These are phyloP conservation scores for Mitragyna speciosa DNA, from an alignment of 257 asterid species.

Conservation along the genomic window DNA sequence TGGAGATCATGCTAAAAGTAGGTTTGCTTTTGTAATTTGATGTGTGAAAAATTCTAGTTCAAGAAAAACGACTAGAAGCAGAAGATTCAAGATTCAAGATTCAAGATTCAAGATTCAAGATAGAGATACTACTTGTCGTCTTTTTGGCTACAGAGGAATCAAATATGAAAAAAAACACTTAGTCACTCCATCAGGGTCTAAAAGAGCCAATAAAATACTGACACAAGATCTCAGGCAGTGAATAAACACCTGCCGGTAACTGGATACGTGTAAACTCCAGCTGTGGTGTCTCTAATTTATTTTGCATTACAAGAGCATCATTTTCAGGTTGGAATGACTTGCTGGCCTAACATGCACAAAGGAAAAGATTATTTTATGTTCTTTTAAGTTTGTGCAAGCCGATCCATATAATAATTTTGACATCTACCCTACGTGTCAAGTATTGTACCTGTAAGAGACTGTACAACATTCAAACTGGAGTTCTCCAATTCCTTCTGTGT, in stretches of 20 bases:
- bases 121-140: not conserved
- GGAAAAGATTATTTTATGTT: not conserved
- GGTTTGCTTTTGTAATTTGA: not conserved
- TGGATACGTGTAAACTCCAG: not conserved
- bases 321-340: not conserved
- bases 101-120: no score
- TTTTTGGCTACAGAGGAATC: not conserved
- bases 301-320: not conserved
- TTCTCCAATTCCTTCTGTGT: not conserved
- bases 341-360: not conserved
- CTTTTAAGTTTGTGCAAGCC: not conserved
- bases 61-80: not conserved
- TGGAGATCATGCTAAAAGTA: not conserved
- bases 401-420: not conserved
- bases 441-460: not conserved
- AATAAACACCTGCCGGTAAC: not conserved
- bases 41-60: not conserved
- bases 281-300: not conserved
- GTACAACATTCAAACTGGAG: no score
- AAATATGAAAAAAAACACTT: no score
- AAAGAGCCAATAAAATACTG: no score
- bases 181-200: no score
- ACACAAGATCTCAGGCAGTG: no score
- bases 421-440: not conserved
- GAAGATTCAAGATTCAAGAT: no score